Evolutionary conservation across 2,329 filamentous ascomycete genomes (phyloP), one percentile per base, ranked within the genome.

Genomic region (Diaporthe capsici): DNA sequence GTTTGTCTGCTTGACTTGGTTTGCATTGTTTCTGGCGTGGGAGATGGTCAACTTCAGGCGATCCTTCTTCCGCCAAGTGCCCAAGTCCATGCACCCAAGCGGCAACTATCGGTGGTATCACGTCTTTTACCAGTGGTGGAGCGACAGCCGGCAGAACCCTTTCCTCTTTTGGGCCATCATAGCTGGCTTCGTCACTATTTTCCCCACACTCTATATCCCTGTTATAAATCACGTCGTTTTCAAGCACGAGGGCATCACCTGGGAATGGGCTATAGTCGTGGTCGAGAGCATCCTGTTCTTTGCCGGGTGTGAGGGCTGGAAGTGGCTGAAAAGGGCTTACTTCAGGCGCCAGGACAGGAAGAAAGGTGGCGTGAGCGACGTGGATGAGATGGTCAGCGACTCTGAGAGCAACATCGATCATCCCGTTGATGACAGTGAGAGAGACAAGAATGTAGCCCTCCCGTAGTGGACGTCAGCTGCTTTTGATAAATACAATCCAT

Each of bases 11-110:
- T 8, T 57, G 28, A 57, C 53, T 28, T 57, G 53, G 53, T 57
- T 57, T 17, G 53, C 53, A 4, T 17, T 57, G 2, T 57, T 57
- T 28, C 53, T 57, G 25, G 53, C 53, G 12, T 57, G 53, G 53
- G 53, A 57, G 53, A 57, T 57, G 53, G 53, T 57, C 25, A 57
- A 34, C 22, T 57, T 57, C 25, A 57, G 53, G 15, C 53, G 53
- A 28, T 57, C 53, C 2, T 57, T 57, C 25, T 57, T 57, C 13
- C 53, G 53, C 5, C 53, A 57, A 4, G 53, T 57, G 2, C 53
- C 53, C 25, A 57, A 57, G 1, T 31, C 53, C 13, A 57, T 57
- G 53, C 53, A 57, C 13, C 53, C 53, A 3, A 57, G 53, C 25
- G 53, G 53, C 15, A 57, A 57, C 17, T 57, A 57, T n/a, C 53